Evolutionary conservation across 2,329 filamentous ascomycete species (phyloP), one percentile per base, ranked within the genome.

Genomic region (Paramyrothecium roridum): DNA sequence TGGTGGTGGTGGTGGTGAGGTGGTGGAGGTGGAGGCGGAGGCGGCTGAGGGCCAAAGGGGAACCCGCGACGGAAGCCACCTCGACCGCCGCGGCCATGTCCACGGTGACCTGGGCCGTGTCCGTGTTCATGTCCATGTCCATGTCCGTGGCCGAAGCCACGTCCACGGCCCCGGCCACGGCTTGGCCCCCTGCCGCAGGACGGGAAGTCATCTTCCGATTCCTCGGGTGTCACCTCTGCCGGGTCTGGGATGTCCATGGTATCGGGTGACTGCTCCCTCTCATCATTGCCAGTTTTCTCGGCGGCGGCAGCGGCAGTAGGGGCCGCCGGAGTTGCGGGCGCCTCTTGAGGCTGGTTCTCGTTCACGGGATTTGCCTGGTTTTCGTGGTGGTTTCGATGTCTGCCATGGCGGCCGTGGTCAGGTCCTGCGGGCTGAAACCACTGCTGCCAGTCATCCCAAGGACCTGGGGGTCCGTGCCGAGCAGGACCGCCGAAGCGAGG

Each of bases 231-330:
- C 50, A 69, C 66, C 40, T 69, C 71, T 8, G 67, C 70, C 2
- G 69, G 68, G 45, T 69, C 71, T 37, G 68, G 67, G 16, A 61
- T 61, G 20, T 67, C 61, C 60, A 65, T 54, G 51, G 70, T 73
- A 21, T 73, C 72, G 7, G 73, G 63, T 19, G 71, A 67, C 47
- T 63, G 62, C 48, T 73, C 70, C 19, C 65, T 62, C 47, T 67
- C 60, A 51, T 57, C 52, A 21, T 60, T 56, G 48, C 56, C 16
- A 26, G 46, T 56, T n/a, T 64, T 59, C 26, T 63, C 63, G 2
- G 69, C 66, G 34, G 51, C 57, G 52, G 46, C 26, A 54, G 51
- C 57, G 52, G 46, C 26, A 54, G 57, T 21, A 46, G 45, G 52
- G 57, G 17, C 46, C 12, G 46, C 46, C 10, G 46, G 4, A 10